phyloP scores from a whole-genome alignment of 106 monocot genomes.

The Cymbidium sinense region DNA sequence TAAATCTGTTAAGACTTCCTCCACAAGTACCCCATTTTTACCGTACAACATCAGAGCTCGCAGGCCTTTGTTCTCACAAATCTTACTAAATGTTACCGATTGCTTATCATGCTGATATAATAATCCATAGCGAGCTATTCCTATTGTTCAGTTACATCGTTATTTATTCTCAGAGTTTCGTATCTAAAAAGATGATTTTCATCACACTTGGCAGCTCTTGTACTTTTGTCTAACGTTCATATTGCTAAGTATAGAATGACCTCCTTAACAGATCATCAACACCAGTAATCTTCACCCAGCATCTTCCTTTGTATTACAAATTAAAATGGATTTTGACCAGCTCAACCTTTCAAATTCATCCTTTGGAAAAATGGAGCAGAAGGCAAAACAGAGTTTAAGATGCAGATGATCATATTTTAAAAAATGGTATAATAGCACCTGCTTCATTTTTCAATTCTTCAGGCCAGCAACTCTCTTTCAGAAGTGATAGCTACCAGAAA shows the following conservation, averaged over 20 bases:
- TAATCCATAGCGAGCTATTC: neutral
- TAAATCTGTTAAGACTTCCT: constrained; percentile 13
- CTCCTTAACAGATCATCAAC: constrained; percentile 14
- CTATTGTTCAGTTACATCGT: neutral
- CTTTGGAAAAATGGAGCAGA: constrained; percentile 38
- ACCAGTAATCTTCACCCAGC: constrained; percentile 5
- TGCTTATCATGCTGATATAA: neutral
- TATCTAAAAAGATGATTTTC: constrained; percentile 6
- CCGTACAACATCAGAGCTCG: constrained; percentile 20
- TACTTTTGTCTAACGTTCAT: neutral
- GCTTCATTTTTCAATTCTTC: constrained; percentile 17
- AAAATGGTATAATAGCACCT: constrained; percentile 14
- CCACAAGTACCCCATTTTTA: neutral
- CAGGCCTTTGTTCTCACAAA: constrained; percentile 13
- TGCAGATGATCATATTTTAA: constrained; percentile 31
- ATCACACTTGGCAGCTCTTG: constrained; percentile 3
- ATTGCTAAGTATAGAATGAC: constrained; percentile 10
- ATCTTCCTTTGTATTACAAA: constrained; percentile 7
- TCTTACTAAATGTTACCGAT: neutral
- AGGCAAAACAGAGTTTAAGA: constrained; percentile 46
- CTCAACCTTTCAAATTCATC: constrained; percentile 16
- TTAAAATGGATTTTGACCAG: neutral
- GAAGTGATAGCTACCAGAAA: constrained; percentile 16
- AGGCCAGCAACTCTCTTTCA: constrained; percentile 4
- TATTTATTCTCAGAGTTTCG: constrained; percentile 1